Percentiles rank a stretch among this genome's conserved stretches.
These are phyloP conservation scores for Talaromyces ruber DNA, from an alignment of 495 filamentous ascomycete species.

Conservation along the genomic window DNA sequence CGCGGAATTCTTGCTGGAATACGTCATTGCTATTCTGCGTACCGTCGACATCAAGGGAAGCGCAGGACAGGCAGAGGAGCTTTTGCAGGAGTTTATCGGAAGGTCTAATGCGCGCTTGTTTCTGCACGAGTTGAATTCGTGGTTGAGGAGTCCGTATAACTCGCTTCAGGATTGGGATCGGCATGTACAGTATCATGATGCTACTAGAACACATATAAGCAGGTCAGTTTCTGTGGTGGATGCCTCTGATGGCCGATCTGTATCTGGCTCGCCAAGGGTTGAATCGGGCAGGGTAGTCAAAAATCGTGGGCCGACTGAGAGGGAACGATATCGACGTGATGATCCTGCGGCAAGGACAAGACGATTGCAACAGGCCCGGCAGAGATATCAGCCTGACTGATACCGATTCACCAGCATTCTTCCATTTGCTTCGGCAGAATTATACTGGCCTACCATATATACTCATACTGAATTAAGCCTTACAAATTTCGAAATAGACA, in stretches of 20 bases:
- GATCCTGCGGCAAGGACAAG: conserved; percentile 15
- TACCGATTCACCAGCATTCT: conserved; percentile 12
- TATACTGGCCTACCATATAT: neutral
- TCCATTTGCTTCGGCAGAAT: neutral
- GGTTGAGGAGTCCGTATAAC: conserved; percentile 70
- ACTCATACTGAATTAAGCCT: neutral
- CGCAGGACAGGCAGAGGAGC: conserved; percentile 76
- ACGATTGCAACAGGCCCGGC: conserved; percentile 21
- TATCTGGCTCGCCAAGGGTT: conserved; percentile 9
- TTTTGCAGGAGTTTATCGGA: conserved; percentile 81
- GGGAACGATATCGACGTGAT: conserved; percentile 7
- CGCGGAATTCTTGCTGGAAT: conserved; percentile 84
- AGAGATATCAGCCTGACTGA: conserved; percentile 33
- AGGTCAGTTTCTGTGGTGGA: neutral
- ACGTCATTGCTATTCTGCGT: conserved; percentile 80
- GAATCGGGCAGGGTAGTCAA: conserved; percentile 20
- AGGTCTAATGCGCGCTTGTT: conserved; percentile 71
- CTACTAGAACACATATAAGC: neutral
- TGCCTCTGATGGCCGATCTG: conserved; percentile 16
- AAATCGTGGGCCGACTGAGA: conserved; percentile 2
- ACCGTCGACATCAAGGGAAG: conserved; percentile 84
- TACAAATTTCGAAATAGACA: neutral
- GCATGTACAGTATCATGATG: conserved; percentile 60
- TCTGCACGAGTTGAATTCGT: conserved; percentile 73
- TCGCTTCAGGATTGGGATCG: conserved; percentile 71